Conservation (phyloP, 306 rosid genomes). For the Quercus glauca region DNA sequence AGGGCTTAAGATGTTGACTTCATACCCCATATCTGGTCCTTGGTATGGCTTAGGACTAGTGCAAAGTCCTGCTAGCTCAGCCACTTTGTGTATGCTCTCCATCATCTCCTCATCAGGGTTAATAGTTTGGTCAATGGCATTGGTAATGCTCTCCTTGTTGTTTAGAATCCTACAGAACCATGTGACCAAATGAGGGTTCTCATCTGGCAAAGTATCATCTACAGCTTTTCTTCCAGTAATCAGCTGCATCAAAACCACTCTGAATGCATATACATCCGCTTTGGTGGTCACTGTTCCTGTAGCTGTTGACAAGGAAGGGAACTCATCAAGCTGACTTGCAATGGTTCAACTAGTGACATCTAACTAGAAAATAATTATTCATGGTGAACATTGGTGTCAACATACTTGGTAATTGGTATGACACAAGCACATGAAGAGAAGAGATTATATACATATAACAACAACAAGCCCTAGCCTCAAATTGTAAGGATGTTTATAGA, state of each 20-base stretch:
- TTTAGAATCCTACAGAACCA: conserved; percentile 74
- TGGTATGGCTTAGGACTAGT: conserved; percentile 83
- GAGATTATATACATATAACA: too few relatives aligned
- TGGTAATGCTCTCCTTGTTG: conserved; percentile 79
- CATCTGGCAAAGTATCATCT: conserved; percentile 67
- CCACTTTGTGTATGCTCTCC: conserved; percentile 78
- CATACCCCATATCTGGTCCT: conserved; percentile 87
- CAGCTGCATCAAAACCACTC: conserved; percentile 82
- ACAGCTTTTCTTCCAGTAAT: conserved; percentile 72
- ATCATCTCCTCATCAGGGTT: conserved; percentile 78
- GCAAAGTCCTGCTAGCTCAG: conserved; percentile 71
- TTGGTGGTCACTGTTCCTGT: conserved; percentile 86
- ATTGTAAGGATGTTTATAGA: too few relatives aligned
- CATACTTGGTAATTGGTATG: too few relatives aligned
- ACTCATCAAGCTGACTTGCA: not conserved
- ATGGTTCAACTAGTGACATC: too few relatives aligned
- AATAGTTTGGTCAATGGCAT: conserved; percentile 65
- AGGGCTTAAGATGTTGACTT: conserved; percentile 70
- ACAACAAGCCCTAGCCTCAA: too few relatives aligned
- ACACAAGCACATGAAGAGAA: too few relatives aligned
- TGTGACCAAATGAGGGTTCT: conserved; percentile 72
- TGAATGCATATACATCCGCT: conserved; percentile 84
- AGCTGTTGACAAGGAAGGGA: conserved; percentile 36
- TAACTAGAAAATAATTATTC: too few relatives aligned
- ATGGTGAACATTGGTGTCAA: too few relatives aligned